phyloP scores from a whole-genome alignment of 2,329 filamentous ascomycete species.

The Trichophyton rubrum region DNA sequence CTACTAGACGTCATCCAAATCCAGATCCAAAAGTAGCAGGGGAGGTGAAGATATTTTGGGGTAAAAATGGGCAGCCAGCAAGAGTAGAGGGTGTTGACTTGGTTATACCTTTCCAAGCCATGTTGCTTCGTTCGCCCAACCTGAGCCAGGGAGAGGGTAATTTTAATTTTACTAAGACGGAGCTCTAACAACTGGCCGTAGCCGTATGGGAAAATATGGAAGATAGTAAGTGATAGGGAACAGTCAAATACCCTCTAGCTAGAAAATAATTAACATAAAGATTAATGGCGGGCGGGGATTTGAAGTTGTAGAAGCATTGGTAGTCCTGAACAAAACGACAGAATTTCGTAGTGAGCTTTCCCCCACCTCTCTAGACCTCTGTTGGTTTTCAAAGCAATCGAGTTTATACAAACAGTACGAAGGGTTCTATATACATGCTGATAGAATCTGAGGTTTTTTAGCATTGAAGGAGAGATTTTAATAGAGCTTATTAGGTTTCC shows the following conservation, averaged over 20 bases:
- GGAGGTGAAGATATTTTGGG: background rate
- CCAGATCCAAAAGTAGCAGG: background rate
- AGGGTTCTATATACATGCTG: too few relatives aligned
- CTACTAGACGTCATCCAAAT: background rate
- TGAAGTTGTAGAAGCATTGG: too few relatives aligned
- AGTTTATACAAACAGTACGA: too few relatives aligned
- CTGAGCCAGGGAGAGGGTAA: background rate
- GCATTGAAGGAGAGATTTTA: background rate
- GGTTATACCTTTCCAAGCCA: background rate
- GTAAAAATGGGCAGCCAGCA: background rate
- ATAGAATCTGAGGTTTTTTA: too few relatives aligned
- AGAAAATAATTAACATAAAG: too few relatives aligned
- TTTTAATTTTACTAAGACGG: background rate
- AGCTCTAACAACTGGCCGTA: background rate
- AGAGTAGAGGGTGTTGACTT: background rate
- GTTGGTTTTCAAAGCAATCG: too few relatives aligned
- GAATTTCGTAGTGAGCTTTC: too few relatives aligned
- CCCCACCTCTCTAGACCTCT: too few relatives aligned
- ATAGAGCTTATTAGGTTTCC: constrained; percentile 2
- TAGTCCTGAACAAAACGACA: too few relatives aligned
- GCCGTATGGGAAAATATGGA: background rate
- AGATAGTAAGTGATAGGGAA: too few relatives aligned
- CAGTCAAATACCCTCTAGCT: too few relatives aligned
- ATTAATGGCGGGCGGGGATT: too few relatives aligned
- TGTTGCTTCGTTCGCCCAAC: background rate